phyloP scores from a whole-genome alignment of 805 yeast species.

The Ogataea allantospora region DNA sequence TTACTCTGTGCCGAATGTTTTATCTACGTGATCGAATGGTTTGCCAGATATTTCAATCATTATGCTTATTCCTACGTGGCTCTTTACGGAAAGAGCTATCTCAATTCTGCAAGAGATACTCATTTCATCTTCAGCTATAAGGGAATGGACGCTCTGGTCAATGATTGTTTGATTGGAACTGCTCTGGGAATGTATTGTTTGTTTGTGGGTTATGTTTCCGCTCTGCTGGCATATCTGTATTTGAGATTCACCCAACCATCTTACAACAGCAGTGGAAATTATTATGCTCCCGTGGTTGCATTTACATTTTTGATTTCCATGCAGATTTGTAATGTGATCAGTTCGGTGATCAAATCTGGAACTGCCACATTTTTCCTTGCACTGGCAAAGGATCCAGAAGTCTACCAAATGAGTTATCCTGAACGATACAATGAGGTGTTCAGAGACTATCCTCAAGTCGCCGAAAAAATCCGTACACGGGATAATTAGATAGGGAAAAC shows the following conservation, averaged over 20 bases:
- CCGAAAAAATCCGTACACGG: conserved; percentile 40
- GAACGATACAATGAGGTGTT: conserved; percentile 47
- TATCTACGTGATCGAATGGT: conserved; percentile 25
- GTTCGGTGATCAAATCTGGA: conserved; percentile 73
- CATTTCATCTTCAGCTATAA: conserved; percentile 71
- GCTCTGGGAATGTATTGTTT: conserved; percentile 71
- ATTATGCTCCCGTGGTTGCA: conserved; percentile 36
- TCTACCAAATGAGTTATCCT: conserved; percentile 69
- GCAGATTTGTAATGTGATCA: conserved; percentile 69
- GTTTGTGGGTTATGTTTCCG: conserved; percentile 53
- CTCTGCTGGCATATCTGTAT: conserved; percentile 50
- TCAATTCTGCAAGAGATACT: conserved; percentile 75
- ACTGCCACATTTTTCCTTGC: conserved; percentile 79
- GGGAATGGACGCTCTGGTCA: conserved; percentile 82
- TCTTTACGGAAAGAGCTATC: conserved; percentile 77
- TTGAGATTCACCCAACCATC: conserved; percentile 68
- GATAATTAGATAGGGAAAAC: conserved; percentile 1
- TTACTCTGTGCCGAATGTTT: conserved; percentile 23
- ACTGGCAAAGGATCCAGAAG: conserved; percentile 79
- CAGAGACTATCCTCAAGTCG: conserved; percentile 47
- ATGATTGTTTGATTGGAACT: conserved; percentile 78
- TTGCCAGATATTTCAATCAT: conserved; percentile 75
- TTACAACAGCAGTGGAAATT: conserved; percentile 44
- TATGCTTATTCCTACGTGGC: conserved; percentile 89
- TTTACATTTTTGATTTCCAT: conserved; percentile 57